A percentile compares a stretch with the other conserved stretches of the same genome.
Evolutionary conservation across 1,284 basidiomycete genomes (phyloP).

Genomic region (Golubevia pallescens): DNA sequence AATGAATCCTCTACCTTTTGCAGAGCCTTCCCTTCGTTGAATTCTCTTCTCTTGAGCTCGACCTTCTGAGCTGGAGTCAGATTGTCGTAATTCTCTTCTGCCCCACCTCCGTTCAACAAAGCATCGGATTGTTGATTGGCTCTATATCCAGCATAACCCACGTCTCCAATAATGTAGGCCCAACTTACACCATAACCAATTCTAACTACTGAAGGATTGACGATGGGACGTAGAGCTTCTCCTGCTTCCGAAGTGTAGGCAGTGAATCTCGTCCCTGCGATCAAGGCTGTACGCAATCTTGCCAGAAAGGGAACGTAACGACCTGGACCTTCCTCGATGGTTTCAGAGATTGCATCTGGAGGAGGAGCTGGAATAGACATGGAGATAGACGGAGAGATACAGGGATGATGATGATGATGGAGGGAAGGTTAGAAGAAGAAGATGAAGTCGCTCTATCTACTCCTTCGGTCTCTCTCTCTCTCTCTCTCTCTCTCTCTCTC

Average conservation of each 20-base stretch:
- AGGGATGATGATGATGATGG: too few relatives aligned
- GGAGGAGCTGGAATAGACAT: too few relatives aligned
- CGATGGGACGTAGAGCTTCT: constrained; percentile 60
- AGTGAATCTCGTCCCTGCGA: constrained; percentile 6
- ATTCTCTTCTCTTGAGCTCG: constrained; percentile 30
- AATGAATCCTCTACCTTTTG: background rate
- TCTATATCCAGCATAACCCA: constrained; percentile 53
- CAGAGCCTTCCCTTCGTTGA: constrained; percentile 11
- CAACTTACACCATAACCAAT: constrained; percentile 57
- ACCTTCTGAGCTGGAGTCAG: constrained; percentile 30
- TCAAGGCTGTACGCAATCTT: constrained; percentile 6
- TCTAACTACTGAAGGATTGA: constrained; percentile 41
- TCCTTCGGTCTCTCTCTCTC: too few relatives aligned
- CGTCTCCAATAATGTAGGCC: constrained; percentile 56
- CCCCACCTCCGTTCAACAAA: constrained; percentile 21
- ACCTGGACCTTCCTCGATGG: too few relatives aligned
- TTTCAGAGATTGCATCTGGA: too few relatives aligned
- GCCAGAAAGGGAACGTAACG: background rate
- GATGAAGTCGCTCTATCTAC: too few relatives aligned
- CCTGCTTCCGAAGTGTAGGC: constrained; percentile 61
- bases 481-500: too few relatives aligned
- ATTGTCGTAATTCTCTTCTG: background rate
- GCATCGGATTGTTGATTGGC: constrained; percentile 12
- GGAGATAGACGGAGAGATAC: too few relatives aligned
- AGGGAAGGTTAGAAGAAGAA: too few relatives aligned